Percentiles rank a stretch among this genome's conserved stretches.
phyloP scores from a whole-genome alignment of 768 basidiomycete genomes.

The Naganishia antarctica region DNA sequence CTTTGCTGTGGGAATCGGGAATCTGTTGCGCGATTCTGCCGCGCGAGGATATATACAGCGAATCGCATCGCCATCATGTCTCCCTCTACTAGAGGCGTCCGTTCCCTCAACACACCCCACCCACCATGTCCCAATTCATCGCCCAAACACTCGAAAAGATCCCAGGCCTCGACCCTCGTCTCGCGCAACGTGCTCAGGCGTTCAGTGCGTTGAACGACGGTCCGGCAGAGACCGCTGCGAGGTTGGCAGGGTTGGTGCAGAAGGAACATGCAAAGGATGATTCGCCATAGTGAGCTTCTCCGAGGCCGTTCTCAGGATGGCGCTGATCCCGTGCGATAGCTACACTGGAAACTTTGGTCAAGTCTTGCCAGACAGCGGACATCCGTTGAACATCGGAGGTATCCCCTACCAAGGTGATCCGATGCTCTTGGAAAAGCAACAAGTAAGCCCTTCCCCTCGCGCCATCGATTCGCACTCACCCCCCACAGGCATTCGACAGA shows the following conservation, averaged over 20 bases:
- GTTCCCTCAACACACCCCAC: neutral
- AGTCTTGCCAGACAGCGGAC: conserved; percentile 39
- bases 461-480: neutral
- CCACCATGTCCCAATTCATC: conserved; percentile 31
- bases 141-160: conserved; percentile 36
- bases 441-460: conserved; percentile 17
- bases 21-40: too few species aligned
- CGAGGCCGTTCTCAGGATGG: neutral
- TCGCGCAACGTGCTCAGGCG: conserved; percentile 37
- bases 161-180: conserved; percentile 44
- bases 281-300: conserved; percentile 30
- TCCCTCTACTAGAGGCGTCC: too few species aligned
- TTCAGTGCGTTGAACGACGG: conserved; percentile 46
- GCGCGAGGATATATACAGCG: too few species aligned
- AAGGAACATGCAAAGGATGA: conserved; percentile 37
- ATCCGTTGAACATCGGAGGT: conserved; percentile 44
- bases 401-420: conserved; percentile 42
- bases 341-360: conserved; percentile 46
- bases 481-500: conserved; percentile 37
- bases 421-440: conserved; percentile 45
- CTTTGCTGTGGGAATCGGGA: too few species aligned
- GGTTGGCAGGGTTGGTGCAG: conserved; percentile 41
- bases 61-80: too few species aligned
- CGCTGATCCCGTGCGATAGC: conserved; percentile 10
- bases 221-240: conserved; percentile 39